Evolutionary conservation across 2,329 filamentous ascomycete genomes (phyloP).

Genomic region (Cladosporium sphaerospermum): DNA sequence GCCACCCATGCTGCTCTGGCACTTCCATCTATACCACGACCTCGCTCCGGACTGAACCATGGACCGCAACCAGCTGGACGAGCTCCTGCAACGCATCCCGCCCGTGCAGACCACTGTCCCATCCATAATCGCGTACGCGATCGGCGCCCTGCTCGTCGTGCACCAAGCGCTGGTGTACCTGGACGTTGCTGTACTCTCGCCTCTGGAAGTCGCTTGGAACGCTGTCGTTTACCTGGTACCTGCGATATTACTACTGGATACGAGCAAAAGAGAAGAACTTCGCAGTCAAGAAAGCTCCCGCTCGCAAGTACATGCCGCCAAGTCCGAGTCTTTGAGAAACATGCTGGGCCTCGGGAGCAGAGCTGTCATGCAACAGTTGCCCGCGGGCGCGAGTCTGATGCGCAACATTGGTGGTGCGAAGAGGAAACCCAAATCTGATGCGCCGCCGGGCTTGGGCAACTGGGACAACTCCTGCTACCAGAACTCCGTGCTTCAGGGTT

Average conservation of each 20-base stretch:
- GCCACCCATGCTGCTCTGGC: constrained; percentile 4
- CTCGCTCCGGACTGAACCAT: constrained; percentile 15
- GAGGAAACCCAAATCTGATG: constrained; percentile 24
- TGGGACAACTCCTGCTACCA: constrained; percentile 96
- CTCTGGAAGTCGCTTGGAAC: constrained; percentile 55
- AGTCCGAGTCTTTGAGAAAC: constrained; percentile 32
- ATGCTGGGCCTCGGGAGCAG: constrained; percentile 35
- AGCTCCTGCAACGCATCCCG: constrained; percentile 12
- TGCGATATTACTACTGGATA: constrained; percentile 49
- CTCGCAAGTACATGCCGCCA: constrained; percentile 31
- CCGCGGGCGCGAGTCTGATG: constrained; percentile 30
- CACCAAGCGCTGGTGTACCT: constrained; percentile 27
- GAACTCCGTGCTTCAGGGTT: constrained; percentile 71
- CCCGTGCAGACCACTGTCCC: constrained; percentile 17
- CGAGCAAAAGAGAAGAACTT: constrained; percentile 39
- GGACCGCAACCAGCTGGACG: constrained; percentile 21
- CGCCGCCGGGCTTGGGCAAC: constrained; percentile 68
- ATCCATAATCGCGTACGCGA: constrained; percentile 17
- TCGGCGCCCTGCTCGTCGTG: constrained; percentile 26
- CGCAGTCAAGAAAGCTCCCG: constrained; percentile 22
- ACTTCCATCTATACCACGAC: not conserved
- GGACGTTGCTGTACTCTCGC: constrained; percentile 30
- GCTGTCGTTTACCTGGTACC: constrained; percentile 53
- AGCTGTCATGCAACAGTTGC: constrained; percentile 31
- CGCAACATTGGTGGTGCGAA: constrained; percentile 21